Conservation (phyloP, 2,329 filamentous ascomycete genomes). For the Juglanconis oblonga region DNA sequence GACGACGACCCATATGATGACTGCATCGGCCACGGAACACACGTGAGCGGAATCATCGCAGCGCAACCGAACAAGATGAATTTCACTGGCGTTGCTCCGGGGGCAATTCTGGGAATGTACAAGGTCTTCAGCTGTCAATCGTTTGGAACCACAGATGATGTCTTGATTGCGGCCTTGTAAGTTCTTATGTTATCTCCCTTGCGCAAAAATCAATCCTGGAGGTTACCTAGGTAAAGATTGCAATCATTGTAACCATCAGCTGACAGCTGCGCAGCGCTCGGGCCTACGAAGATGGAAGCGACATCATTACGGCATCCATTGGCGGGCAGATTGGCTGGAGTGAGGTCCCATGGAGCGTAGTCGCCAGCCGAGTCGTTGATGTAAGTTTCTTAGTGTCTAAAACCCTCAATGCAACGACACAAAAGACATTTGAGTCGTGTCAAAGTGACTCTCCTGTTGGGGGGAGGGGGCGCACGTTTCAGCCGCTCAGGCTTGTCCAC, state of each 20-base stretch:
- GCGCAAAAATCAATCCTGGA: not conserved
- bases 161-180: conserved; percentile 37
- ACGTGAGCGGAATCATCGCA: conserved; percentile 44
- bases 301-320: conserved; percentile 31
- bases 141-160: conserved; percentile 29
- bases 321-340: conserved; percentile 28
- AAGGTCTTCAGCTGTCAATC: conserved; percentile 33
- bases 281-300: conserved; percentile 38
- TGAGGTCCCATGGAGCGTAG: conserved; percentile 24
- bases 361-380: conserved; percentile 27
- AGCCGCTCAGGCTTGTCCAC: no score
- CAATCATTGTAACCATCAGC: not conserved
- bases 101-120: conserved; percentile 39
- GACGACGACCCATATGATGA: conserved; percentile 37
- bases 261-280: conserved; percentile 25
- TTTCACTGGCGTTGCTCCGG: conserved; percentile 39
- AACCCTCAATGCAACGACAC: no score
- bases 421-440: not conserved
- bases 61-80: conserved; percentile 36
- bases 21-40: conserved; percentile 42
- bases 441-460: no score
- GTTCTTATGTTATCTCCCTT: not conserved
- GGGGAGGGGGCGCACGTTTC: no score
- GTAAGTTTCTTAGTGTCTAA: not conserved
- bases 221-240: not conserved